Conservation (phyloP, 192 early-diverging fungal genomes). For the Coemansia sp. region DNA sequence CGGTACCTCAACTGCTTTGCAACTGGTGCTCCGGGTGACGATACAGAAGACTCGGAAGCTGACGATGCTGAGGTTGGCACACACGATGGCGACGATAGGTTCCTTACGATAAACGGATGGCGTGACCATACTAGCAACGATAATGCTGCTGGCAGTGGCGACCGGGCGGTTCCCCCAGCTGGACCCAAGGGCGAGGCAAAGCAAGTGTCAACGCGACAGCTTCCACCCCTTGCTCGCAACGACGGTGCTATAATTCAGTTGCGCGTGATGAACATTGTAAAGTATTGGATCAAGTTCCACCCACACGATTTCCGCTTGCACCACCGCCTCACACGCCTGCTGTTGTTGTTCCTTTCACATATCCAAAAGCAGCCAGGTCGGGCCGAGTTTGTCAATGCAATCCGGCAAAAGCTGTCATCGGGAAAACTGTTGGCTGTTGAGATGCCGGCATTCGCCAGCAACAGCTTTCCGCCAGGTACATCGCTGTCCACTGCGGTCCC, state of each 20-base stretch:
- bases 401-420: constrained; percentile 46
- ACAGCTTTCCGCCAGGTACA: background rate
- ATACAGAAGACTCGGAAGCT: constrained; percentile 13
- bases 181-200: constrained; percentile 1
- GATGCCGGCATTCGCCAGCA: constrained; percentile 30
- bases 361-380: constrained; percentile 55
- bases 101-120: constrained; percentile 50
- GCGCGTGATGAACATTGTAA: constrained; percentile 83
- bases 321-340: constrained; percentile 46
- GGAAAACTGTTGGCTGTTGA: constrained; percentile 46
- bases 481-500: constrained; percentile 15
- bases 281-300: constrained; percentile 86
- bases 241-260: constrained; percentile 62
- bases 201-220: constrained; percentile 2
- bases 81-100: constrained; percentile 15
- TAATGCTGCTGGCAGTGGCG: background rate
- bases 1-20: constrained; percentile 63
- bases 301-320: constrained; percentile 58
- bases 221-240: constrained; percentile 40
- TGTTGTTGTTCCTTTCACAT: constrained; percentile 51
- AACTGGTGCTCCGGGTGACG: background rate
- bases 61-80: constrained; percentile 8
- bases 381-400: constrained; percentile 51
- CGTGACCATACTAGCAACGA: constrained; percentile 5
- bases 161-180: background rate